Percentiles rank a stretch among this genome's conserved stretches.
phyloP scores from a whole-genome alignment of 164 flowering plant genomes.

The Magnolia officinalis region DNA sequence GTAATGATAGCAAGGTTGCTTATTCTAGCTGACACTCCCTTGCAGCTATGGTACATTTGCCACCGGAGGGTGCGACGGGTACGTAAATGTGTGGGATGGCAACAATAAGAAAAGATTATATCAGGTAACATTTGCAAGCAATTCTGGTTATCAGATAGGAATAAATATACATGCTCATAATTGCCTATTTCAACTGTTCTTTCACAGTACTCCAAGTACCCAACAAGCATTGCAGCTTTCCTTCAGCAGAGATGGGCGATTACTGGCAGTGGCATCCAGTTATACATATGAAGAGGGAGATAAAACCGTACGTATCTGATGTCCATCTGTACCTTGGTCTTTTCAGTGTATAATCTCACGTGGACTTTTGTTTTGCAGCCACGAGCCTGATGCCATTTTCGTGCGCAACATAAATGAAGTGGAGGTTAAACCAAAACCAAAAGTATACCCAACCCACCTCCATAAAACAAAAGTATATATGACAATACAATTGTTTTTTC shows the following conservation, averaged over 20 bases:
- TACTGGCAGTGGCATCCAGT: slow-evolving; percentile 91
- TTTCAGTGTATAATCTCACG: not conserved
- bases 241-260: slow-evolving; percentile 87
- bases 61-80: slow-evolving; percentile 62
- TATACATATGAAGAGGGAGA: slow-evolving; percentile 93
- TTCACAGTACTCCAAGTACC: slow-evolving; percentile 75
- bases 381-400: slow-evolving; percentile 87
- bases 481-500: not conserved
- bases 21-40: not conserved
- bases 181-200: not conserved
- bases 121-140: slow-evolving; percentile 46
- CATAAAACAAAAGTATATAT: slow-evolving; percentile 10
- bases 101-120: slow-evolving; percentile 92
- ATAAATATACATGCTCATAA: not conserved
- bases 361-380: slow-evolving; percentile 46
- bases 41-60: slow-evolving; percentile 92
- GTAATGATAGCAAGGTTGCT: not conserved
- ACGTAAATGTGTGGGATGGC: slow-evolving; percentile 32
- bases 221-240: slow-evolving; percentile 91
- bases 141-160: not conserved
- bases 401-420: slow-evolving; percentile 88
- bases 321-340: not conserved
- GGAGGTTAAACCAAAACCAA: slow-evolving; percentile 96
- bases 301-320: slow-evolving; percentile 53
- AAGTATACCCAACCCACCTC: slow-evolving; percentile 56